A percentile compares a stretch with the other conserved stretches of the same genome.
Evolutionary conservation across 2,329 filamentous ascomycete species (phyloP).

Genomic region (Diaporthe vexans): DNA sequence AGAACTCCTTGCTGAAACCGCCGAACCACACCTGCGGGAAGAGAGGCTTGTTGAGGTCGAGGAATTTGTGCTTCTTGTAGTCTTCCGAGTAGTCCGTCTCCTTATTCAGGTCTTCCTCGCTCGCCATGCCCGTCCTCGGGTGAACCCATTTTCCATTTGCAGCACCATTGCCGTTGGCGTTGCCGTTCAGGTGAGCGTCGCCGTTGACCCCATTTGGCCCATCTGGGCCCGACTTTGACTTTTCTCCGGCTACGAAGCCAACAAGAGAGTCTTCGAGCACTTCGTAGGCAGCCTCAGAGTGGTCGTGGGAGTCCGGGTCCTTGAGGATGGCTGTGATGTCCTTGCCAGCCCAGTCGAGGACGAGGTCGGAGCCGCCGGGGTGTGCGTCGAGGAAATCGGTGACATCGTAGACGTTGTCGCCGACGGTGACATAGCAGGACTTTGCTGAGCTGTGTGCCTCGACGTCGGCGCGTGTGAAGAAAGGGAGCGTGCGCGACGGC

Average conservation of each 20-base stretch:
- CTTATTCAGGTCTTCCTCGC: constrained; percentile 85
- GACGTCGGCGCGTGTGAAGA: constrained; percentile 85
- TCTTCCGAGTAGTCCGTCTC: constrained; percentile 84
- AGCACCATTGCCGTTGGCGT: constrained; percentile 49
- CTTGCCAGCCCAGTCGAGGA: constrained; percentile 90
- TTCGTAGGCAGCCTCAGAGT: constrained; percentile 96
- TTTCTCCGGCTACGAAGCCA: constrained; percentile 80
- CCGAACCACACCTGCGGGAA: constrained; percentile 90
- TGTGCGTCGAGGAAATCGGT: constrained; percentile 92
- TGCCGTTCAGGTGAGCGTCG: constrained; percentile 47
- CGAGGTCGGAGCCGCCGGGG: constrained; percentile 88
- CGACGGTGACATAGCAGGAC: constrained; percentile 94
- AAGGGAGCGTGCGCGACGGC: constrained; percentile 86
- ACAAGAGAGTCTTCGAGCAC: constrained; percentile 89
- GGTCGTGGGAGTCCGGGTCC: constrained; percentile 85
- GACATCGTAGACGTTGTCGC: constrained; percentile 93
- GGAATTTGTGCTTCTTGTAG: constrained; percentile 92
- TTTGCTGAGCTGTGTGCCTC: constrained; percentile 82
- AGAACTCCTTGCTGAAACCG: constrained; percentile 95
- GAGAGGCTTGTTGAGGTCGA: constrained; percentile 88
- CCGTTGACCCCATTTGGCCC: constrained; percentile 51
- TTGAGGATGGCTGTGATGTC: constrained; percentile 87
- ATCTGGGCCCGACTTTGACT: constrained; percentile 52
- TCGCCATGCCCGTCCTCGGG: constrained; percentile 87
- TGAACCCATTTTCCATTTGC: constrained; percentile 57